These are phyloP conservation scores for Thielaviopsis cerberus DNA, from an alignment of 2,329 filamentous ascomycete genomes.

Conservation along the genomic window DNA sequence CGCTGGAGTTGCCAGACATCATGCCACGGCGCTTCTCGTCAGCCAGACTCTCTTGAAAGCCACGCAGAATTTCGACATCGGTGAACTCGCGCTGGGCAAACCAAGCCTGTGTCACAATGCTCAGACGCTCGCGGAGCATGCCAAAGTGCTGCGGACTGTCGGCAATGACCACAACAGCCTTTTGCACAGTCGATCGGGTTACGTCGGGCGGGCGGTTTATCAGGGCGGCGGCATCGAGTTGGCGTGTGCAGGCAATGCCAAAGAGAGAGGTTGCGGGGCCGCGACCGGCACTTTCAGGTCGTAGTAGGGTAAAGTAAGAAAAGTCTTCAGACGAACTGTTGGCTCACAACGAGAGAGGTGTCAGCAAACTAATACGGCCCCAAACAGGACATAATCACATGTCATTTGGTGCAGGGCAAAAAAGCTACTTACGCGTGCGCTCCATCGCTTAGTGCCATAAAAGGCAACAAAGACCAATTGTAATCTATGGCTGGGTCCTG, in stretches of 20 bases:
- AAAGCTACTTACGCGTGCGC: conserved; percentile 61
- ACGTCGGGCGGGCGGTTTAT: conserved; percentile 70
- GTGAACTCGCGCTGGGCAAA: conserved; percentile 88
- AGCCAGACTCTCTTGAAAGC: conserved; percentile 76
- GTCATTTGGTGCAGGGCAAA: background rate
- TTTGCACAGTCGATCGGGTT: conserved; percentile 93
- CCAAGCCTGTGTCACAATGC: conserved; percentile 85
- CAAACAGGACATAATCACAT: no score
- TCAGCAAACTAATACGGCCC: background rate
- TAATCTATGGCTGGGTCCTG: conserved; percentile 64
- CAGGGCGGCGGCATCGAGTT: conserved; percentile 64
- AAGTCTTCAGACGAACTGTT: conserved; percentile 77
- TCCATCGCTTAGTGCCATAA: conserved; percentile 92
- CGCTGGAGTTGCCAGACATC: conserved; percentile 48
- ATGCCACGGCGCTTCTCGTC: conserved; percentile 41
- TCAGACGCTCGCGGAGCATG: conserved; percentile 72
- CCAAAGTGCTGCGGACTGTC: conserved; percentile 82
- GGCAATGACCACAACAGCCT: conserved; percentile 88
- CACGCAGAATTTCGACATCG: conserved; percentile 72
- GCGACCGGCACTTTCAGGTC: conserved; percentile 30
- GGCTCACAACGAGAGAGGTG: background rate
- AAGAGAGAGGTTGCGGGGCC: conserved; percentile 65
- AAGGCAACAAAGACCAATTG: conserved; percentile 80
- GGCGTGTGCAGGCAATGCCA: conserved; percentile 85
- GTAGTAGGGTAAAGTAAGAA: conserved; percentile 87